Evolutionary conservation across 2,329 filamentous ascomycete species (phyloP), one percentile per base, ranked within the genome.

Genomic region (Purpureocillium takamizusanense): DNA sequence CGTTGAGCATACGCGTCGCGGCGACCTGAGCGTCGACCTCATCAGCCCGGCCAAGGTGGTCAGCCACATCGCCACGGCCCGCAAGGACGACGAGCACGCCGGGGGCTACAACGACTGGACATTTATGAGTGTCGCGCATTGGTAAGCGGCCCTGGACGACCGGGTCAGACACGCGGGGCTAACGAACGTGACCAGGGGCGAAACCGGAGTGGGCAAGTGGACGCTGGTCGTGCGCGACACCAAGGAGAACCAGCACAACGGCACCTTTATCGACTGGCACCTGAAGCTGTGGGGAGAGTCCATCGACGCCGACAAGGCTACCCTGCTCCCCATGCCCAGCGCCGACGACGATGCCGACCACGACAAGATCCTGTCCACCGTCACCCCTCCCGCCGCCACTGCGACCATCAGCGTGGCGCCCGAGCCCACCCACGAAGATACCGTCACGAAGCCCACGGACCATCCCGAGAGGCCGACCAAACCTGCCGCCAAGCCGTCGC

Each of bases 111-210:
- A 81, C 29, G 87, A 97, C 63, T 98, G 92, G 92, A 97, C 90
- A 0, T 98, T 98, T 53, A 98, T 98, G 92, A 94, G 83, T 44
- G 92, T 98, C 29, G 89, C 82, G 46, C 92, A 98, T 59, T 98
- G 89, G 85, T 88, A 72, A 62, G 81, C 62, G 15, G n/a, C 28
- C 28, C 28, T 12, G 31, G 13, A 6, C 11, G 1, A 1, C 10
- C 29, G 4, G 13, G 1, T 3, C 1, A 15, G n/a, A 29, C 18
- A 36, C 12, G 8, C n/a, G n/a, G n/a, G 15, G 29, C 25, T 21
- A 10, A n/a, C n/a, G n/a, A 35, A 31, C 17, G 33, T 34, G 8
- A 16, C 2, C 38, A 88, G 84, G 87, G 92, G 92, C 35, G 92
- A 98, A 62, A 73, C 74, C 32, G 89, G 88, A 42, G 61, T 89